Evolutionary conservation across 768 basidiomycete species (phyloP).

Genomic region (Phlebiopsis flavidoalba): DNA sequence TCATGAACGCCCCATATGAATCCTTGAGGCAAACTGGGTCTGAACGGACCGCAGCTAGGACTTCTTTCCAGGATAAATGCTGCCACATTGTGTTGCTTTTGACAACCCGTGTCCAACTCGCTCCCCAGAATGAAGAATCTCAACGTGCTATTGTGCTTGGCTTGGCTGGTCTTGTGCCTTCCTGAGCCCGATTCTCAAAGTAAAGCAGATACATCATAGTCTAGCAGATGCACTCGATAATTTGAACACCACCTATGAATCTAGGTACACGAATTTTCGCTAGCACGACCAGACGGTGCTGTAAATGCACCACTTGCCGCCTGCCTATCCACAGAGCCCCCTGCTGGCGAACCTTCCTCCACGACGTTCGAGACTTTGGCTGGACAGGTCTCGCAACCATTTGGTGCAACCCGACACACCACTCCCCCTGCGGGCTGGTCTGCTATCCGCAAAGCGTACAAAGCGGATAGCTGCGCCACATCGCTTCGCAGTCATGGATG

Average conservation of each 20-base stretch:
- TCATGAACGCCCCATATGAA: too few species aligned
- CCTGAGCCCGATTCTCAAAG: background rate
- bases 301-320: conserved; percentile 23
- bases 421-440: conserved; percentile 33
- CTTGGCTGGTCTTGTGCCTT: background rate
- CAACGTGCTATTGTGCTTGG: background rate
- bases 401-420: conserved; percentile 37
- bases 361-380: conserved; percentile 29
- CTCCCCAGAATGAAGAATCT: too few species aligned
- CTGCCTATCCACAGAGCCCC: conserved; percentile 34
- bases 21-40: too few species aligned
- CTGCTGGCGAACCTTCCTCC: conserved; percentile 42
- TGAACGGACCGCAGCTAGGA: too few species aligned
- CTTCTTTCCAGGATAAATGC: too few species aligned
- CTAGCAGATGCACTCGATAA: background rate
- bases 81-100: too few species aligned
- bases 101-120: too few species aligned
- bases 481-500: conserved; percentile 20
- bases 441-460: conserved; percentile 34
- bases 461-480: conserved; percentile 34
- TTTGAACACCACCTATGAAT: background rate
- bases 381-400: conserved; percentile 36
- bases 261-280: background rate
- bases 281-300: background rate
- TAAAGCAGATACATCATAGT: background rate